Base-by-base conservation (phyloP, 176 grass and related monocot species). In the Secale cereale region DNA sequence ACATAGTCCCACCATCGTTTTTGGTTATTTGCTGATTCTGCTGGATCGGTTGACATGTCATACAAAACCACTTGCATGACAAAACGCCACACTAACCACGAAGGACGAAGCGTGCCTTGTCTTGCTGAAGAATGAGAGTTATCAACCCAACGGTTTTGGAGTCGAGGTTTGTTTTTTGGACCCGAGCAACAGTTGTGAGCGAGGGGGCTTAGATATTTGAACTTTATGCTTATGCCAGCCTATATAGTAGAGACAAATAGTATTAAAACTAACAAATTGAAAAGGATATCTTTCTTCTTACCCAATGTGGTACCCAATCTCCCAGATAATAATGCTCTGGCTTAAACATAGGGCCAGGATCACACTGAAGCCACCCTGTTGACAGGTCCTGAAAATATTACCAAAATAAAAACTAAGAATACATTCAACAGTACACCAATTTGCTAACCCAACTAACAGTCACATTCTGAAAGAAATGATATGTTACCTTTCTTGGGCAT, bases 331-430 rank as follows among this genome's bases (percentile, higher is more conserved):
- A 96, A 81, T 85, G 84, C 69, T 94, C 94, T 65, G 86, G 86
- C 74, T 99, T 99, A 86, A 96, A 99, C 85, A 99, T 94, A 63
- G 91, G 90, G 33, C 87, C 97, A 84, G 94, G 90, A 84, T 99
- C 94, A 80, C 97, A 99, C 65, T 79, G 63, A 89, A 99, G 94
- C 97, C 97, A 99, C 91, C 86, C 94, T 61, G 91, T 96, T 1
- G 86, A 96, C 80, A 99, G 91, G 75, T 99, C 97, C 97, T 99
- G 73, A 80, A 82, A 92, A 81, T 46, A 59, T 70, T 62, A 43
- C 50, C 39, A 76, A 23, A 30, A 59, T 72, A 60, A 74, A 64
- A 68, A 62, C 31, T 82, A 79, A 85, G 30, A 82, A 76, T 2
- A 90, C 43, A 13, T 13, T 64, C 37, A 81, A 52, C 50, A 76